Base-by-base conservation (phyloP, 257 asterid species). In the Asclepias syriaca region DNA sequence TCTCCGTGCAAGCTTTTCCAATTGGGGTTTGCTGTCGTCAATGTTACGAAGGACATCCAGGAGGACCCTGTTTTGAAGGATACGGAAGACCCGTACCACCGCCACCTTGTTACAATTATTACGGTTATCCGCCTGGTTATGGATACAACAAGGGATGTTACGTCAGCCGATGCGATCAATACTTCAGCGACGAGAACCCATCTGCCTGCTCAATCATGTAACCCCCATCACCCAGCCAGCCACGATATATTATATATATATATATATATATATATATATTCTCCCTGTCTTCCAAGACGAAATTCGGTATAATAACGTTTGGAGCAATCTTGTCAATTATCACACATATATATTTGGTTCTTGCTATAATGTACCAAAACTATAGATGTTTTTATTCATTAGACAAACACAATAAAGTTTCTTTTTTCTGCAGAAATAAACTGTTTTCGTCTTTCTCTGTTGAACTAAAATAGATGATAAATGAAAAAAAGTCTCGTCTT, bases 141-240 rank as follows among this genome's bases (percentile, higher is more conserved):
- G 65, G 82, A n/a, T 72, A 72, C 69, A 70, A 66, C 34, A 77
- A 74, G 0, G 77, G 45, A 16, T 70, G 66, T 3, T 57, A 73
- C 59, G 78, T 67, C 54, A 79, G 71, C 75, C 82, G 78, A 13
- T 72, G 79, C 54, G 90, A 86, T 40, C 63, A 68, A 56, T 88
- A 79, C 69, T 82, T 80, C 18, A 81, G 71, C 77, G 96, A 90
- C 27, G 92, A 90, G 45, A 85, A 84, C 57, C 80, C 92, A 12
- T 79, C 79, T 18, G 69, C 65, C 22, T 90, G 96, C 83, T 72
- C 85, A 61, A 80, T 86, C 71, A 82, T 83, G 96, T 90, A n/a
- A 34, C 39, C 39, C 39, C 39, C 39, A 34, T 34, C 39, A 34
- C 39, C 27, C 27, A 24, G 0, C 27, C 39, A 4, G 6, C 5